Percentiles rank a stretch among this genome's conserved stretches.
Conservation (phyloP, 108 stramenopile species). For the Epithemia pelagica region DNA sequence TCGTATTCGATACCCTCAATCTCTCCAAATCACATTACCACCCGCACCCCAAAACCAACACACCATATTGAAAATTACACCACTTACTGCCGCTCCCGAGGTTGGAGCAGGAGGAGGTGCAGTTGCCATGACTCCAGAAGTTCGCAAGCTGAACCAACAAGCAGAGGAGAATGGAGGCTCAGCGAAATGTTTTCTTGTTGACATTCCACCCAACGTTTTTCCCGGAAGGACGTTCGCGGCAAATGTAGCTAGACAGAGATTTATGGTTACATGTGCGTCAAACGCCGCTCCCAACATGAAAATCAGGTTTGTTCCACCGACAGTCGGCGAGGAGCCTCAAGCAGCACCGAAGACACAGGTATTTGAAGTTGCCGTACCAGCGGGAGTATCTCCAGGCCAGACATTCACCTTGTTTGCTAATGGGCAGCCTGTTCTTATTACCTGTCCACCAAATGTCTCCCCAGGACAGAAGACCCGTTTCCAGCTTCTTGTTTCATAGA, state of each 20-base stretch:
- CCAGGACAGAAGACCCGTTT: slow-evolving; percentile 88
- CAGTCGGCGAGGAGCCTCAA: slow-evolving; percentile 23
- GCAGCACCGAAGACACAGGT: slow-evolving; percentile 69
- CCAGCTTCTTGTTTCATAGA: slow-evolving; percentile 61
- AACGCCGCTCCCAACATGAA: slow-evolving; percentile 72
- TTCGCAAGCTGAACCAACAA: slow-evolving; percentile 32
- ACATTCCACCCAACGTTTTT: slow-evolving; percentile 67
- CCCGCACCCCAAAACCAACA: slow-evolving; percentile 56
- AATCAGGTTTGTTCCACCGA: slow-evolving; percentile 71
- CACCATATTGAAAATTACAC: slow-evolving; percentile 37
- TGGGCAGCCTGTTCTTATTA: slow-evolving; percentile 85
- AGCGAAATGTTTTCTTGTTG: slow-evolving; percentile 71
- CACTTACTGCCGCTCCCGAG: slow-evolving; percentile 40
- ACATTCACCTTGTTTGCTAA: slow-evolving; percentile 83
- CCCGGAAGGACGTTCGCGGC: slow-evolving; percentile 82
- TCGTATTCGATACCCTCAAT: slow-evolving; percentile 77
- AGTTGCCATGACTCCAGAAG: slow-evolving; percentile 53
- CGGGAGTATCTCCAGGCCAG: slow-evolving; percentile 76
- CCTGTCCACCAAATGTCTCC: slow-evolving; percentile 78
- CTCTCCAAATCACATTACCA: slow-evolving; percentile 73
- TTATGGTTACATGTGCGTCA: slow-evolving; percentile 75
- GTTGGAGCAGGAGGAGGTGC: slow-evolving; percentile 33
- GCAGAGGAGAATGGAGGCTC: slow-evolving; percentile 30
- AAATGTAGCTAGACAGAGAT: slow-evolving; percentile 64
- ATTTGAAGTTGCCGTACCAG: slow-evolving; percentile 83